Evolutionary conservation across 306 rosid species (phyloP).

Genomic region (Sicyos edulis): DNA sequence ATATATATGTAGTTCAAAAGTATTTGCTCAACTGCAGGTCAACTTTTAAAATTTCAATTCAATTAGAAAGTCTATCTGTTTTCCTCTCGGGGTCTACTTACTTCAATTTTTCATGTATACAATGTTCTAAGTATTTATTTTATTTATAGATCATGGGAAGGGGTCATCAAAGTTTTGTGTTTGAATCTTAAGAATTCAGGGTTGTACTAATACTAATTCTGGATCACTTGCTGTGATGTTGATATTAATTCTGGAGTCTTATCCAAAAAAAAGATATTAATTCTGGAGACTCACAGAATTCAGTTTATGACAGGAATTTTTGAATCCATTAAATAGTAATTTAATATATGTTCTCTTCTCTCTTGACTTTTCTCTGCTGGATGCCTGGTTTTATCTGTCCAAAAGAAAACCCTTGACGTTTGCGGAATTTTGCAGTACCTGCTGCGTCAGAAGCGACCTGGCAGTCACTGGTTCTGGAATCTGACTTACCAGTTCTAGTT

Average conservation of each 20-base stretch:
- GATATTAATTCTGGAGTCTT: background rate
- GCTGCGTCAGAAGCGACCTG: slow-evolving; percentile 52
- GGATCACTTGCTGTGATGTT: background rate
- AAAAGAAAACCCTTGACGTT: background rate
- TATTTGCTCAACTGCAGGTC: background rate
- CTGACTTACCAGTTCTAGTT: slow-evolving; percentile 57
- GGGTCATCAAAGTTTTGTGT: background rate
- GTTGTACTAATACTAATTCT: background rate
- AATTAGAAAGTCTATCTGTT: background rate
- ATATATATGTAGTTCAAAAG: background rate
- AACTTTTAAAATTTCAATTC: background rate
- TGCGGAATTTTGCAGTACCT: slow-evolving; percentile 41
- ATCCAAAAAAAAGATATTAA: too few species aligned
- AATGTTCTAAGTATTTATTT: background rate
- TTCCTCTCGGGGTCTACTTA: background rate
- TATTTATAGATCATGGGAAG: background rate
- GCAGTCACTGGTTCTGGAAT: slow-evolving; percentile 61
- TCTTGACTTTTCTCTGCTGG: background rate
- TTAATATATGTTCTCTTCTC: background rate
- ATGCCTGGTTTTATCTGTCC: background rate
- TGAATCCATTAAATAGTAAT: background rate
- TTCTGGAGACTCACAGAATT: too few species aligned
- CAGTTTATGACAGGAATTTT: background rate
- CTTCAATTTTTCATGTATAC: background rate
- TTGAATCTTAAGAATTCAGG: slow-evolving; percentile 1